Evolutionary conservation across 1,139 yeast species (phyloP).

Genomic region (Scheffersomyces insectosa): DNA sequence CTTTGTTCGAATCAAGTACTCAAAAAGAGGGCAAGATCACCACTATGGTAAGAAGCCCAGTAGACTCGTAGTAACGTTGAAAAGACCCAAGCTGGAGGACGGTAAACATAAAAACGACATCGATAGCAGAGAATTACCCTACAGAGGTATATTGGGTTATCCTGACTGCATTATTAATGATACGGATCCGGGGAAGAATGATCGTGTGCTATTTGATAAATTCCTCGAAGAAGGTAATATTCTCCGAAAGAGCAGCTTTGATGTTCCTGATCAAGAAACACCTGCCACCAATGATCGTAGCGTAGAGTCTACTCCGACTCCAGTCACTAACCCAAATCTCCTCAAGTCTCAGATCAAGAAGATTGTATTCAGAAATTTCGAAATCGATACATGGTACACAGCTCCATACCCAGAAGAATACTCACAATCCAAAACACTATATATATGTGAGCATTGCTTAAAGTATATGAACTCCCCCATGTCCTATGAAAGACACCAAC

Average conservation of each 20-base stretch:
- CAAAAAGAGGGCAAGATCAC: not conserved
- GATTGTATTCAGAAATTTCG: constrained; percentile 69
- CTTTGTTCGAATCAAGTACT: not conserved
- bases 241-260: constrained; percentile 9
- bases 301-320: constrained; percentile 18
- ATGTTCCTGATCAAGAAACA: constrained; percentile 1
- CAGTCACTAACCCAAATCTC: constrained; percentile 6
- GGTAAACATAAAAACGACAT: constrained; percentile 2
- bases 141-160: constrained; percentile 60
- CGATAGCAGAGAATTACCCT: constrained; percentile 50
- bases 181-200: constrained; percentile 59
- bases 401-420: constrained; percentile 94
- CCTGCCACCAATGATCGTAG: constrained; percentile 2
- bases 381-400: constrained; percentile 88
- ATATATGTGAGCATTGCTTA: constrained; percentile 83
- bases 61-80: not conserved
- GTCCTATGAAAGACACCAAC: constrained; percentile 65
- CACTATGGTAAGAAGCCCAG: not conserved
- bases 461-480: constrained; percentile 76
- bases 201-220: constrained; percentile 48
- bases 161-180: constrained; percentile 61
- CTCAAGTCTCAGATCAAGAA: constrained; percentile 39
- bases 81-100: not conserved
- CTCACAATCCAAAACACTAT: constrained; percentile 59
- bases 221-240: constrained; percentile 26